phyloP scores from a whole-genome alignment of 371 early-diverging fungal species.

The Mortierella sp. region DNA sequence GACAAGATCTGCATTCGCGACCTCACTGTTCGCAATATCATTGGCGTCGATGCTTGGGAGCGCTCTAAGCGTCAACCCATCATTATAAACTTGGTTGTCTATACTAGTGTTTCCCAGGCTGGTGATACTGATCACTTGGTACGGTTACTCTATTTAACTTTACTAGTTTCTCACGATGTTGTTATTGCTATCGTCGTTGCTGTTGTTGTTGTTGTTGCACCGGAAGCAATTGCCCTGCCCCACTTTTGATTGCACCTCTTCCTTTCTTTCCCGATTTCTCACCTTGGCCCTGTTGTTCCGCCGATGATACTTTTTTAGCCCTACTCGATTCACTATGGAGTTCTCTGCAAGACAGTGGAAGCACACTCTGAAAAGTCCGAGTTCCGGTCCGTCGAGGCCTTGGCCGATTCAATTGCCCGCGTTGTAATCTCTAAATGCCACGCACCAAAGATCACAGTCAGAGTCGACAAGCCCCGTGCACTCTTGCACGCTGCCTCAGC shows the following conservation, averaged over 20 bases:
- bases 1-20: slow-evolving; percentile 89
- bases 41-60: slow-evolving; percentile 97
- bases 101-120: slow-evolving; percentile 81
- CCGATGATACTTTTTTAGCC: slow-evolving; percentile 44
- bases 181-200: neutral
- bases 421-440: slow-evolving; percentile 71
- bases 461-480: slow-evolving; percentile 92
- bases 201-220: neutral
- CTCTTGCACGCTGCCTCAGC: slow-evolving; percentile 91
- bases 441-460: slow-evolving; percentile 76
- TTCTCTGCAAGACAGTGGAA: slow-evolving; percentile 80
- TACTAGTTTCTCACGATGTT: neutral
- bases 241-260: neutral
- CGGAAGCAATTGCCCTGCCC: neutral
- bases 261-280: neutral
- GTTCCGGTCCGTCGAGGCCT: slow-evolving; percentile 79
- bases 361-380: slow-evolving; percentile 80
- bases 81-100: slow-evolving; percentile 78
- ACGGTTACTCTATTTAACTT: neutral
- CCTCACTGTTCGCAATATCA: slow-evolving; percentile 84
- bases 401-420: slow-evolving; percentile 77
- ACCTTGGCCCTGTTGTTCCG: neutral
- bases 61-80: slow-evolving; percentile 89
- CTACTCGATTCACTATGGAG: slow-evolving; percentile 88
- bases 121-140: slow-evolving; percentile 83